Base-by-base conservation (phyloP, 768 basidiomycete species). In the Hericium rajendrae region DNA sequence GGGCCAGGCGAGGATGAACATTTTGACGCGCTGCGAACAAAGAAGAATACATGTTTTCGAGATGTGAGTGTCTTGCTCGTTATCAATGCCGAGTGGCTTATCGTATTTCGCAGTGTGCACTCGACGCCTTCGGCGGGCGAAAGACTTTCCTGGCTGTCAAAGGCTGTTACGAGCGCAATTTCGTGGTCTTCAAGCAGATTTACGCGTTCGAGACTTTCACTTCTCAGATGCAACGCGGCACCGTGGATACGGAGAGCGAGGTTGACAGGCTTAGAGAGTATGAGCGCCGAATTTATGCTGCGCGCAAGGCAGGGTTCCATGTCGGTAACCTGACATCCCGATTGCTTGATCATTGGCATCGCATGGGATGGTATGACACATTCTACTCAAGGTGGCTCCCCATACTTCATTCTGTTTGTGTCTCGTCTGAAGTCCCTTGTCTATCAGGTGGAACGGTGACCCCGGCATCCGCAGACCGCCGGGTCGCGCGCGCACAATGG, bases 91-190 rank as follows among this genome's bases (percentile, higher is more conserved):
- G 13, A 10, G 43, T 1, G 18, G 18, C 28, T 28, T 16, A 51
- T 16, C 49, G 48, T 28, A 8, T 32, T 39, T 18, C 24, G 16
- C 63, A 91, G 88, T 89, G 87, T 64, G 83, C 88, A 0, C 59
- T 71, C 24, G 80, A 87, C 56, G 82, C 90, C 6, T 91, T 88
- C 62, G 82, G 77, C 3, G 78, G 80, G 53, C 86, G 87, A 70
- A 91, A 91, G 69, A 86, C 87, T 13, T 90, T 88, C 60, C 86
- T 89, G 65, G 88, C 88, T 0, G 76, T 91, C 56, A 91, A 91
- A 71, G 87, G 88, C 20, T 90, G 88, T 65, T 91, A 88, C 60
- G 87, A 91, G 66, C 86, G 88, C 65, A 90, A 89, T 62, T 87
- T 91, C 62, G 89, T 88, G 62, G 71, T 88, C 15, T 91, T 89